Evolutionary conservation across 495 filamentous ascomycete genomes (phyloP).

Genomic region (Neurospora discreta): DNA sequence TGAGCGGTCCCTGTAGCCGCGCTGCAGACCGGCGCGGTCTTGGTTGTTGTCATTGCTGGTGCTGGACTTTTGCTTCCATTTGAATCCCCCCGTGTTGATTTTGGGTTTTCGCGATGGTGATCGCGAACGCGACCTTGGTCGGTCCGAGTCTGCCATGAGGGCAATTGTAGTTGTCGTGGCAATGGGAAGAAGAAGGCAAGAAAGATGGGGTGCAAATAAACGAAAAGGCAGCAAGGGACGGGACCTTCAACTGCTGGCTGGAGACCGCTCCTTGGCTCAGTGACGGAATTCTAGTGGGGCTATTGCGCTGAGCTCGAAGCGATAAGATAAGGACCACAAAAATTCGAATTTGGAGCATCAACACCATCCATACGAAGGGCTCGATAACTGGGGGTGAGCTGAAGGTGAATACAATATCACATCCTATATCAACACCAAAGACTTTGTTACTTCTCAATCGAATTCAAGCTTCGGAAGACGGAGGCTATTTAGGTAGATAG

Average conservation of each 20-base stretch:
- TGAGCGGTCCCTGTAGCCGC: constrained; percentile 44
- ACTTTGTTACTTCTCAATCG: not conserved
- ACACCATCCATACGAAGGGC: not conserved
- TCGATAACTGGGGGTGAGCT: not conserved
- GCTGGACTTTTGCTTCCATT: constrained; percentile 55
- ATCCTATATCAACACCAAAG: not conserved
- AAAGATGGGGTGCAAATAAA: not conserved
- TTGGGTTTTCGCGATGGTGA: constrained; percentile 26
- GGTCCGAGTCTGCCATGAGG: constrained; percentile 20
- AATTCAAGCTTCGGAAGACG: not conserved
- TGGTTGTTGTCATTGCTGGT: constrained; percentile 38
- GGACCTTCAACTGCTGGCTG: not conserved
- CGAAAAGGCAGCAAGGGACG: not conserved
- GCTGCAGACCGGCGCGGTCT: constrained; percentile 31
- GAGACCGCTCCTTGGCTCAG: not conserved
- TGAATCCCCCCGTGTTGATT: constrained; percentile 43
- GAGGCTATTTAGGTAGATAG: not conserved
- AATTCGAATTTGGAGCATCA: not conserved
- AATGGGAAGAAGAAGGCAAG: not conserved
- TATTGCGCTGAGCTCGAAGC: not conserved
- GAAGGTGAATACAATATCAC: not conserved
- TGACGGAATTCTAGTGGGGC: constrained; percentile 17
- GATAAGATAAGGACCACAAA: not conserved
- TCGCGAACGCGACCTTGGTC: constrained; percentile 27
- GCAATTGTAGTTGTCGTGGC: constrained; percentile 1